A percentile compares a stretch with the other conserved stretches of the same genome.
These are phyloP conservation scores for Symbiodinium natans DNA, from an alignment of 73 alveolate species.

Conservation along the genomic window DNA sequence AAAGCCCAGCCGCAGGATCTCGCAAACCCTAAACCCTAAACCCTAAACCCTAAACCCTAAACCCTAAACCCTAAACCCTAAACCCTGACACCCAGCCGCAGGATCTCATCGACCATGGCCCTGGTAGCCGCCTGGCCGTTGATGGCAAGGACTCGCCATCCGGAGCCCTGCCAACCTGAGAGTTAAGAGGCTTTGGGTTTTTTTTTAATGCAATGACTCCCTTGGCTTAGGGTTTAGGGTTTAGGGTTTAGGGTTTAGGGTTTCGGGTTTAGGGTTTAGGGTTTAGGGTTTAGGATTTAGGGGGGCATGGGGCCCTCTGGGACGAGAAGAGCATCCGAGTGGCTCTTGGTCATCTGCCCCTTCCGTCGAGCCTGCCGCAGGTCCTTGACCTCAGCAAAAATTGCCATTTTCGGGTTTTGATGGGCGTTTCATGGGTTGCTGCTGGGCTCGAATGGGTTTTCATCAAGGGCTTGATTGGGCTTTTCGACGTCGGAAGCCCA, in stretches of 20 bases:
- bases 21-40: too few species aligned
- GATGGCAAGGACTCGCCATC: slow-evolving; percentile 56
- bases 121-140: slow-evolving; percentile 47
- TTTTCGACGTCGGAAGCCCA: too few species aligned
- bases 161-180: slow-evolving; percentile 41
- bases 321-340: neutral
- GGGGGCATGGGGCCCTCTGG: too few species aligned
- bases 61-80: too few species aligned
- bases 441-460: too few species aligned
- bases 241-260: neutral
- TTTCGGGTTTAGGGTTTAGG: neutral
- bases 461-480: too few species aligned
- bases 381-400: neutral
- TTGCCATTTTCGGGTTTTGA: too few species aligned
- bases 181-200: neutral
- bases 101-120: slow-evolving; percentile 41
- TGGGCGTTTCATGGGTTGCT: too few species aligned
- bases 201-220: too few species aligned
- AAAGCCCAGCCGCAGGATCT: too few species aligned
- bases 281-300: neutral
- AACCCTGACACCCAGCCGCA: slow-evolving; percentile 10
- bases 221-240: neutral
- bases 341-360: neutral
- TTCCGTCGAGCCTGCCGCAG: neutral
- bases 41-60: too few species aligned